Base-by-base conservation (phyloP, 148 eudicot species). In the Suaeda aralocaspica region DNA sequence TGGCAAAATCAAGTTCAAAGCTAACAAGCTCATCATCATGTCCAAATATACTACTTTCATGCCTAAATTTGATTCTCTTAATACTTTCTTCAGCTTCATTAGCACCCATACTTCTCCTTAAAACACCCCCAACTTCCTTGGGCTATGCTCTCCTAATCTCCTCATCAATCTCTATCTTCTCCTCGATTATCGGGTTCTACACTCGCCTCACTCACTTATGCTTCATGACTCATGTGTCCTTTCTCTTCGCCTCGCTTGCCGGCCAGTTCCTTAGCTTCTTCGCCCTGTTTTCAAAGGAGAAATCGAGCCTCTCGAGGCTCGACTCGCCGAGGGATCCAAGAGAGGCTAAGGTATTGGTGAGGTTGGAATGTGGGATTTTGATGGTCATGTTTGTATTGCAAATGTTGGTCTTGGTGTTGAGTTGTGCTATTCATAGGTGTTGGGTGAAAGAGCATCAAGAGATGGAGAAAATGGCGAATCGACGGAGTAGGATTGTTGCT, bases 351-450 rank as follows among this genome's bases (percentile, higher is more conserved):
- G 36, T 88, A 56, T 72, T 90, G 63, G 88, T 84, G 45, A 79
- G 96, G 48, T n/a, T 88, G 71, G 89, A 86, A 72, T 83, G 92
- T 78, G 91, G 86, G 84, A 59, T 83, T 66, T 73, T 90, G 75
- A 74, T 90, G 90, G 84, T 78, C 5, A 84, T 86, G 86, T 82
- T 90, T 52, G 63, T 83, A 69, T 64, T 88, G 79, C 91, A 90
- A 28, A 50, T 84, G 19, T 76, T 74, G 8, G 92, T 79, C 15
- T 49, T 84, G 65, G 71, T 78, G 1, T 41, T 89, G 64, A 71
- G 78, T 13, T 89, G 96, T 58, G 81, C 71, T 1, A 81, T 89
- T 41, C 89, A 82, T 52, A 67, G 85, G 33, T 84, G 92, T 66
- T 82, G 80, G 88, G 83, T 82, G 61, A 81, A 78, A 46, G 90